Percentiles rank a stretch among this genome's conserved stretches.
Conservation (phyloP, 2,329 filamentous ascomycete species). For the Fusarium euwallaceae region DNA sequence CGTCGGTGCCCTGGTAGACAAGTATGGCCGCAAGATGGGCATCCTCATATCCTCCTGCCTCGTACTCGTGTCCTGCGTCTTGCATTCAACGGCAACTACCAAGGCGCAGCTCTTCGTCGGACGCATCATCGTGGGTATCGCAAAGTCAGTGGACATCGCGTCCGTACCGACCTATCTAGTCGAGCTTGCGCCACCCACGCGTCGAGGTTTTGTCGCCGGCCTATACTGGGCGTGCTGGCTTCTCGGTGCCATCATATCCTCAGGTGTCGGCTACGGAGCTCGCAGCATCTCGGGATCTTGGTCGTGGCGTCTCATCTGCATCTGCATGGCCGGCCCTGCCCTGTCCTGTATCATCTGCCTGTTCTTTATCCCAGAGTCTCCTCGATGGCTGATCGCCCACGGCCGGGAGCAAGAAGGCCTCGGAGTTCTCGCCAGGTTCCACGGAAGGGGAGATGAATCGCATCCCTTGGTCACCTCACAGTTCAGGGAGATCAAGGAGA, state of each 20-base stretch:
- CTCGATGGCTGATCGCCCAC: constrained; percentile 57
- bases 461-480: constrained; percentile 56
- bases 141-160: constrained; percentile 25
- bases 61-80: constrained; percentile 17
- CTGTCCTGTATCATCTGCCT: constrained; percentile 13
- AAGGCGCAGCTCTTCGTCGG: constrained; percentile 20
- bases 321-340: constrained; percentile 23
- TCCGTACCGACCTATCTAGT: constrained; percentile 25
- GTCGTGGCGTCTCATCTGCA: constrained; percentile 25
- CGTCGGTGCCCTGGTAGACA: constrained; percentile 21
- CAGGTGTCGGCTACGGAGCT: constrained; percentile 19
- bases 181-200: constrained; percentile 22
- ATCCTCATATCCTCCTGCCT: constrained; percentile 19
- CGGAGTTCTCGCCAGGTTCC: constrained; percentile 52
- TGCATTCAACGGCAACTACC: constrained; percentile 20
- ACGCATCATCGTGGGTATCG: constrained; percentile 22
- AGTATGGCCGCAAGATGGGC: constrained; percentile 12
- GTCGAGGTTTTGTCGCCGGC: constrained; percentile 23
- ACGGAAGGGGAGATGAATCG: constrained; percentile 56
- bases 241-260: constrained; percentile 19
- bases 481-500: constrained; percentile 52
- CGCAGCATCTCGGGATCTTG: constrained; percentile 20
- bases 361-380: constrained; percentile 58
- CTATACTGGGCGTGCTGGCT: constrained; percentile 29
- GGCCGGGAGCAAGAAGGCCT: constrained; percentile 53